Percentiles rank a stretch among this genome's conserved stretches.
Conservation (phyloP, 2,329 filamentous ascomycete genomes). For the Eutypella sp. region DNA sequence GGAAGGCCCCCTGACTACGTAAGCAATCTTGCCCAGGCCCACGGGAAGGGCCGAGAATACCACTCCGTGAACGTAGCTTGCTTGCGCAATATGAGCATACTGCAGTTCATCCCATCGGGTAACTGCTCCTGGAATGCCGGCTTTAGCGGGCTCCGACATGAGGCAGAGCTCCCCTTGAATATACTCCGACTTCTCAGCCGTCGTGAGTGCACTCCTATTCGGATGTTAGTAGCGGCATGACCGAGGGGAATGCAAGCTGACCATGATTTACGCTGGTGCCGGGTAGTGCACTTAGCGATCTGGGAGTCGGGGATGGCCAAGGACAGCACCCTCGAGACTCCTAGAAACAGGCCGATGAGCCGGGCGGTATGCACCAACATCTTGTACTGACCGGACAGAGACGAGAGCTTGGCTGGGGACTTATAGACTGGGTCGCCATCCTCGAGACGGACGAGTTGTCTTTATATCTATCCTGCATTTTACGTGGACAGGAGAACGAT, state of each 20-base stretch:
- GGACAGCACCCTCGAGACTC: not conserved
- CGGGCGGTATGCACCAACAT: not conserved
- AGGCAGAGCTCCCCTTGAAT: slow-evolving; percentile 28
- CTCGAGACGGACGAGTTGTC: not conserved
- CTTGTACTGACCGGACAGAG: not conserved
- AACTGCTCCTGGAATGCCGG: slow-evolving; percentile 19
- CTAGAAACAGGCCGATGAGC: not conserved
- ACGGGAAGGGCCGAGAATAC: slow-evolving; percentile 4
- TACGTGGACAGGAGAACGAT: not conserved
- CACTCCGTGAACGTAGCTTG: slow-evolving; percentile 24
- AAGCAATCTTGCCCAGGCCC: not conserved
- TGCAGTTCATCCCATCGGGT: slow-evolving; percentile 30
- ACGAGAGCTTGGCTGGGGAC: not conserved
- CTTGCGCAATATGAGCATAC: slow-evolving; percentile 25
- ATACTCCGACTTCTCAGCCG: slow-evolving; percentile 23
- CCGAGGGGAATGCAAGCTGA: slow-evolving; percentile 1
- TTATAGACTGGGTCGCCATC: not conserved
- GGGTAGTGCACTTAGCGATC: not conserved
- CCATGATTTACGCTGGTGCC: slow-evolving; percentile 13
- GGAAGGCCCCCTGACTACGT: slow-evolving; percentile 22
- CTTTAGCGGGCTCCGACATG: slow-evolving; percentile 20
- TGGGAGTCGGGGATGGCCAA: not conserved
- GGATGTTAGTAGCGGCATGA: not conserved
- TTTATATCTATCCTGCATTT: not conserved
- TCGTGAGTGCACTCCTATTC: slow-evolving; percentile 12